Evolutionary conservation across 2,329 filamentous ascomycete species (phyloP), one percentile per base, ranked within the genome.

Genomic region (Lasiodiplodia theobromae): DNA sequence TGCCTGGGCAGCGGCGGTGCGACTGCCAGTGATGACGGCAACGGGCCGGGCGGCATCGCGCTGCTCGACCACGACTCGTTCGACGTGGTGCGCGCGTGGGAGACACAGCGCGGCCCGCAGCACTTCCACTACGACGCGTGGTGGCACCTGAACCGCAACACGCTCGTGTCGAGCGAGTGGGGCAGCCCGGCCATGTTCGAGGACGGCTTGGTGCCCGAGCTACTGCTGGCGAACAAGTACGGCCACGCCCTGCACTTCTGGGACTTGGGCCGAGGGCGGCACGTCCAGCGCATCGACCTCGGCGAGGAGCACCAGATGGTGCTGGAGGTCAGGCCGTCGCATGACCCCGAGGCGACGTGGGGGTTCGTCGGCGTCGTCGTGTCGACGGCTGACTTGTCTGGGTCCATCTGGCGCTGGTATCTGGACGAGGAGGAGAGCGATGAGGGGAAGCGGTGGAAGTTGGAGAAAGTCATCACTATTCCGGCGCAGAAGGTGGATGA

Each of bases 61-160:
- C 54, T 57, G 54, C 54, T 57, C 18, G 34, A 57, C 54, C 54
- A 57, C 54, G 54, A 23, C 54, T 38, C 54, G 18, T 57, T 57
- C 54, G 18, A 34, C 31, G 54, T 57, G 14, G 3, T 8, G 54
- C 54, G 54, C 31, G 54, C 54, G 31, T 57, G 54, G 54, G 54
- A 57, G 54, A 57, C 54, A 31, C 18, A 4, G 16, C 54, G 54
- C 31, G 54, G 54, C n/a, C 54, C 54, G n/a, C 54, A 57, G 54
- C 54, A 11, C 54, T 40, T 57, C 34, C 54, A 57, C 34, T 57
- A 57, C 34, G 54, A 57, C 54, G 54, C 54, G n/a, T 57, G 54
- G 54, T 57, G 54, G 54, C 54, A 57, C 34, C 54, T 57, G 34
- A 40, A 40, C 54, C 34, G 54, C 54, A 57, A 57, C 54, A n/a